Conservation (phyloP, 192 early-diverging fungal genomes). For the Linnemannia exigua region DNA sequence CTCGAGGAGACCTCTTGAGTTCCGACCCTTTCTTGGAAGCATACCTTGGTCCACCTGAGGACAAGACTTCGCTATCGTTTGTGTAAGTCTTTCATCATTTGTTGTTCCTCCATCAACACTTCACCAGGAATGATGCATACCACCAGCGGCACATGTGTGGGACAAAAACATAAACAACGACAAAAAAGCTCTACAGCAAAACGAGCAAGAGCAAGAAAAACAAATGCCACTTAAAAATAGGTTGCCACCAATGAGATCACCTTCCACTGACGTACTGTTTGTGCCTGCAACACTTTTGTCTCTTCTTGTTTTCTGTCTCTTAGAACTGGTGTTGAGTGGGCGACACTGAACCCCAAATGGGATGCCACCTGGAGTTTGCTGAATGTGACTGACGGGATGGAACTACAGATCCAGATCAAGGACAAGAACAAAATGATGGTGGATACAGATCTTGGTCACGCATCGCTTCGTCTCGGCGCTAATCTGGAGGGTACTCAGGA, state of each 20-base stretch:
- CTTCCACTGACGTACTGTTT: neutral
- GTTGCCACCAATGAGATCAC: neutral
- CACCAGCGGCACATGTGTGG: neutral
- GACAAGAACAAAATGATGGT: conserved; percentile 43
- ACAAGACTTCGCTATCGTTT: conserved; percentile 8
- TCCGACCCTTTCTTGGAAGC: conserved; percentile 33
- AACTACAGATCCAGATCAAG: conserved; percentile 15
- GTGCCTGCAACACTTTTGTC: neutral
- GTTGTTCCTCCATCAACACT: neutral
- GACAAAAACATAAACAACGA: neutral
- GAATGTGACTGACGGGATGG: conserved; percentile 13
- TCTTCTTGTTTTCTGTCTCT: neutral
- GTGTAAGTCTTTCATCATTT: conserved; percentile 14
- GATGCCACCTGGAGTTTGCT: conserved; percentile 19
- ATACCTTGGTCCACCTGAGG: conserved; percentile 11
- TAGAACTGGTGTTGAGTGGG: conserved; percentile 30
- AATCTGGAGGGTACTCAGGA: conserved; percentile 14
- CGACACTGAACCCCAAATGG: conserved; percentile 21
- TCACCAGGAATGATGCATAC: neutral
- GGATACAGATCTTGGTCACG: conserved; percentile 8
- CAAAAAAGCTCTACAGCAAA: neutral
- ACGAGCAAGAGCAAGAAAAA: neutral
- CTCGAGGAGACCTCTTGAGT: conserved; percentile 22
- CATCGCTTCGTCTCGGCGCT: neutral
- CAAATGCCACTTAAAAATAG: neutral